These are phyloP conservation scores for Apostasia shenzhenica DNA, from an alignment of 106 monocot species.

Conservation along the genomic window DNA sequence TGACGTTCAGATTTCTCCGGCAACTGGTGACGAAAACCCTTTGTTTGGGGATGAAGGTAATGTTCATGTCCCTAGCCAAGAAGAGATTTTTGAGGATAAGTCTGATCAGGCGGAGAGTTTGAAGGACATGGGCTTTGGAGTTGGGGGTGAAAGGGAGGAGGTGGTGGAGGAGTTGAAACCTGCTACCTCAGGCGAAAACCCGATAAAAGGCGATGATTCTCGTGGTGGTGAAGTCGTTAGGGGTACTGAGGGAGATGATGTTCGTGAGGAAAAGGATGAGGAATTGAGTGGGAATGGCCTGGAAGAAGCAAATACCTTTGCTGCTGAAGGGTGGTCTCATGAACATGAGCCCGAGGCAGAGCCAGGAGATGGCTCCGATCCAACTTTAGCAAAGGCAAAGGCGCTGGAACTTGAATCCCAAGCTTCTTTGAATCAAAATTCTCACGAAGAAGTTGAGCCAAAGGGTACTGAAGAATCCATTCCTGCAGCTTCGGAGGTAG, in stretches of 20 bases:
- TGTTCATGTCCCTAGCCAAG: neutral
- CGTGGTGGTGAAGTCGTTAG: neutral
- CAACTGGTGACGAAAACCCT: neutral
- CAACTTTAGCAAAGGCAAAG: neutral
- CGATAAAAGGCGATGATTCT: neutral
- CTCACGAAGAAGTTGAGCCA: neutral
- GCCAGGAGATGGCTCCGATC: neutral
- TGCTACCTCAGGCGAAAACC: neutral
- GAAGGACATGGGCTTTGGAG: neutral
- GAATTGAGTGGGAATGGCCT: neutral
- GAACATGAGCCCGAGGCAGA: neutral
- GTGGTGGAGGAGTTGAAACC: constrained; percentile 2
- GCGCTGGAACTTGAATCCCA: neutral
- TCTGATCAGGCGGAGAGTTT: neutral
- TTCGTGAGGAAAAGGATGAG: constrained; percentile 1
- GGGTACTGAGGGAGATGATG: neutral
- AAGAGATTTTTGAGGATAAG: constrained; percentile 9
- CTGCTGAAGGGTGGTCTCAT: neutral
- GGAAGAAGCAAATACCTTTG: neutral
- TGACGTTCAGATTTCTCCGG: neutral
- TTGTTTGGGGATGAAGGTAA: neutral
- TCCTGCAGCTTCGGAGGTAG: neutral
- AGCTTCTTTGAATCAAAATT: neutral
- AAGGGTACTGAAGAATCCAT: neutral
- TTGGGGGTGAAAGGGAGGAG: neutral